Conservation (phyloP, 176 grass and related monocot genomes). For the Oryza meyeriana region DNA sequence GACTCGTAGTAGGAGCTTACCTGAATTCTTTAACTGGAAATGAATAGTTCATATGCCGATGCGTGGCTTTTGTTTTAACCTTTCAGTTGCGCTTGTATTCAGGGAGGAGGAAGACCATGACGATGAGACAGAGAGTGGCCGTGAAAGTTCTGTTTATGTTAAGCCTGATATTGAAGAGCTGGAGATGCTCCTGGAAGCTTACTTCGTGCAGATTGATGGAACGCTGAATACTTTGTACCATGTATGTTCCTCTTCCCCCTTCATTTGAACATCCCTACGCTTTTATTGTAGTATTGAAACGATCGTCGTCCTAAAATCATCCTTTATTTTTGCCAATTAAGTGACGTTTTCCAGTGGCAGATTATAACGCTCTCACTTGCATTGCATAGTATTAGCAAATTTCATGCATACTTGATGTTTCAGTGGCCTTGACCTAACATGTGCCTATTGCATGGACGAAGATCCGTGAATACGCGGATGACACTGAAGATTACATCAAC, state of each 20-base stretch:
- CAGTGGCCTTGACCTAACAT: neutral
- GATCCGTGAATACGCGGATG: constrained; percentile 81
- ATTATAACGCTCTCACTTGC: neutral
- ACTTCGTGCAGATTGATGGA: constrained; percentile 62
- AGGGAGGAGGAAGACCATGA: constrained; percentile 35
- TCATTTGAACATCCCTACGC: neutral
- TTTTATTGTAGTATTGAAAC: neutral
- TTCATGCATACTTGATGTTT: neutral
- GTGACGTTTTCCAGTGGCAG: neutral
- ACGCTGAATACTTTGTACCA: constrained; percentile 54
- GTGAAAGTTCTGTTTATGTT: constrained; percentile 29
- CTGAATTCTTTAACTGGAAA: neutral
- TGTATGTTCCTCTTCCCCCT: constrained; percentile 31
- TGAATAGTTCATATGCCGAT: neutral
- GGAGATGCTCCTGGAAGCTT: constrained; percentile 67
- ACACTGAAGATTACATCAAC: constrained; percentile 82
- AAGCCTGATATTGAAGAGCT: constrained; percentile 58
- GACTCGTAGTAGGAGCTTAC: neutral
- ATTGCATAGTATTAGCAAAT: neutral
- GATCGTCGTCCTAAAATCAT: neutral
- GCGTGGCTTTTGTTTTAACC: neutral
- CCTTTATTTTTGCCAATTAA: neutral
- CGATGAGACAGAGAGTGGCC: constrained; percentile 3
- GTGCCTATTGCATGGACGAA: constrained; percentile 26
- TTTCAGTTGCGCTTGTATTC: neutral